These are phyloP conservation scores for Trichoderma sp. DNA, from an alignment of 2,329 filamentous ascomycete species.

Conservation along the genomic window DNA sequence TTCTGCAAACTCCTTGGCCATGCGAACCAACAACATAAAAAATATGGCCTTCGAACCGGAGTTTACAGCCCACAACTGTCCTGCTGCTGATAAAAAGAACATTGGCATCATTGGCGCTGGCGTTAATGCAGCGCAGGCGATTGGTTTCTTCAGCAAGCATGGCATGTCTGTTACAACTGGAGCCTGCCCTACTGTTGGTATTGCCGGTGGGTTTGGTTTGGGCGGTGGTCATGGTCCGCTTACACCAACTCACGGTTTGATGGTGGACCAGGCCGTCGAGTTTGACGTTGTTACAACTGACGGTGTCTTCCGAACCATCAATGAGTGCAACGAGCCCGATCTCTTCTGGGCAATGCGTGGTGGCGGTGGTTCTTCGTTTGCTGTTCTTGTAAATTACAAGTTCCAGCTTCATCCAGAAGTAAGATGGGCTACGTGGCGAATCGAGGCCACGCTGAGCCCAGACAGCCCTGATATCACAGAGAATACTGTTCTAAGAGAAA, in stretches of 20 bases:
- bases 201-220: not conserved
- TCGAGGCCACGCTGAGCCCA: not conserved
- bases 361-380: not conserved
- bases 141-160: not conserved
- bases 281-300: not conserved
- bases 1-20: not conserved
- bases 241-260: not conserved
- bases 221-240: not conserved
- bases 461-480: not conserved
- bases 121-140: not conserved
- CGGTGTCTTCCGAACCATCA: not conserved
- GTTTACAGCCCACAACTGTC: not conserved
- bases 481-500: not conserved
- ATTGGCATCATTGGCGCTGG: not conserved
- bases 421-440: not conserved
- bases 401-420: not conserved
- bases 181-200: not conserved
- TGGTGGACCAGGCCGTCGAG: not conserved
- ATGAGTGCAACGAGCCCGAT: not conserved
- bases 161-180: not conserved
- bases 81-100: not conserved
- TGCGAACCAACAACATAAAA: not conserved
- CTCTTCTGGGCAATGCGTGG: not conserved
- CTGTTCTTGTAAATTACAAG: not conserved
- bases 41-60: not conserved